Evolutionary conservation across 345 rosid genomes (phyloP), one percentile per base, ranked within the genome.

Genomic region (Clausena lansium): DNA sequence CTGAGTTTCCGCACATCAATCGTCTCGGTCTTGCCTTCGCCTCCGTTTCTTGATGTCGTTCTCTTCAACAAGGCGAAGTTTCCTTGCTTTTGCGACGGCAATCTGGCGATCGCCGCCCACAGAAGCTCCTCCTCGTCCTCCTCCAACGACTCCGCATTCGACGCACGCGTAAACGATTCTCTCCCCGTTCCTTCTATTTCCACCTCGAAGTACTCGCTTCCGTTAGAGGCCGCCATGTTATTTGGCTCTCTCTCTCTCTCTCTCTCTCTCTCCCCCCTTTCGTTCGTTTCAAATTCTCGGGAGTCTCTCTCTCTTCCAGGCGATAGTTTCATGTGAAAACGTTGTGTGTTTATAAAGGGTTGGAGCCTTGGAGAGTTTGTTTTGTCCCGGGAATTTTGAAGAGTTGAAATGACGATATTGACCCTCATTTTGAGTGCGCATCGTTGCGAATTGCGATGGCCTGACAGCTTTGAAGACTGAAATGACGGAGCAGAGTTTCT

Each of bases 141-240:
- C 78, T 86, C 82, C 67, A 90, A 85, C 14, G 82, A 71, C n/a
- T 89, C 94, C 0, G 89, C 98, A 73, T 91, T 93, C 9, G 98
- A 90, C 25, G 92, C 82, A 38, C 97, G 87, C 5, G 89, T 85
- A 57, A 94, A 89, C 50, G 92, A 84, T 19, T 86, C 91, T 30
- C 83, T 64, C 0, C 80, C 85, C 2, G 68, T 6, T 64, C 73
- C n/a, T n/a, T 91, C 97, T 3, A 91, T 25, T 32, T 93, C 94
- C 38, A 88, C 32, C 81, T 89, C 98, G 83, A 93, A 91, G 85
- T 82, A 94, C 85, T 90, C 97, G 39, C 91, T 91, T 64, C 97
- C 98, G 47, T 89, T 83, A 20, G 93, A 86, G 10, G 95, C 91
- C 17, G 93, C 94, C 77, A 83, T 84, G 78, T 68, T 62, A 13